Conservation (phyloP, 2,329 filamentous ascomycete genomes). For the Meredithiella fracta region DNA sequence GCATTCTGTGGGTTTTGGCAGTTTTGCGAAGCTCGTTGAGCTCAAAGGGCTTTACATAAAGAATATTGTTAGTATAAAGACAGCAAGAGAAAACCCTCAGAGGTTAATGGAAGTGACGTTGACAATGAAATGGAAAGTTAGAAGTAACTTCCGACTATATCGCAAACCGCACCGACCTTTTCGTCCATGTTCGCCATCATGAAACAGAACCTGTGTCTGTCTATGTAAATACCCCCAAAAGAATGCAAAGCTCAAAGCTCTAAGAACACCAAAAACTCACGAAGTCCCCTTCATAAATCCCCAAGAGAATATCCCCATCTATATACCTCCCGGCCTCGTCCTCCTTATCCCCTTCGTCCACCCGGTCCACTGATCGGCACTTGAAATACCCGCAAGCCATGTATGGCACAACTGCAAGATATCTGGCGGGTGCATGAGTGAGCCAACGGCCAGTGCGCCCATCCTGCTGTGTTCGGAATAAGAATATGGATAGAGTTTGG, state of each 20-base stretch:
- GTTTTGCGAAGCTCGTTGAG: not conserved
- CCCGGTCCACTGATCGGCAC: too few species aligned
- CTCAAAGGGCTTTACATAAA: not conserved
- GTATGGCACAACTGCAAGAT: too few species aligned
- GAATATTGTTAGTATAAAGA: not conserved
- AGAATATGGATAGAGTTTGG: too few species aligned
- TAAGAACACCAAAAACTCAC: not conserved
- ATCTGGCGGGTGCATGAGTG: too few species aligned
- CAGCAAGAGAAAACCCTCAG: too few species aligned
- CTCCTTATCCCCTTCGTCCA: not conserved
- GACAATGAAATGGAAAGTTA: too few species aligned
- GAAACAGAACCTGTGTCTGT: not conserved
- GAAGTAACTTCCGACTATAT: too few species aligned
- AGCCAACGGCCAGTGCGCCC: too few species aligned
- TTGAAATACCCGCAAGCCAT: too few species aligned
- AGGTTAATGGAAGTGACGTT: too few species aligned
- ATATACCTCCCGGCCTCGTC: not conserved
- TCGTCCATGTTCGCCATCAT: not conserved
- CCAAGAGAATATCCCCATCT: not conserved
- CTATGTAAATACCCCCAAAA: not conserved
- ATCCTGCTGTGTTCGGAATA: too few species aligned
- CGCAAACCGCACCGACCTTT: conserved; percentile 7
- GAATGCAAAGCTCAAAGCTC: not conserved
- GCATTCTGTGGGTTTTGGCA: not conserved
- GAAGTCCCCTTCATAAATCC: not conserved